phyloP scores from a whole-genome alignment of 305 asterid species.

The Fraxinus baroniana region DNA sequence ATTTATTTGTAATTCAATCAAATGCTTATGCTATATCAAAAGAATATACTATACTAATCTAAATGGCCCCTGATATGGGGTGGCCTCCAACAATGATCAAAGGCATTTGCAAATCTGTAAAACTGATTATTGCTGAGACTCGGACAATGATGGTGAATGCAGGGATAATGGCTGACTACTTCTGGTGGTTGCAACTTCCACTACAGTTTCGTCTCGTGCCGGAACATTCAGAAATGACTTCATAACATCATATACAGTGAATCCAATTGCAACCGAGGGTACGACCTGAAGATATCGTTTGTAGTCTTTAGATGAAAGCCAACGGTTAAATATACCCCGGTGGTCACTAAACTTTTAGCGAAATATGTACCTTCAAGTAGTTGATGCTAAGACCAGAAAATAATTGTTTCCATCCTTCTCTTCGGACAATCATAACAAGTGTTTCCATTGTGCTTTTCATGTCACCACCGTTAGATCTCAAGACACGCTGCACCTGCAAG shows the following conservation, averaged over 20 bases:
- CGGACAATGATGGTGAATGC: constrained; percentile 38
- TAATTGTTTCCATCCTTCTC: constrained; percentile 83
- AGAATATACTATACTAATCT: background rate
- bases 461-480: constrained; percentile 39
- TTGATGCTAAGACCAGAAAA: constrained; percentile 97
- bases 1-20: background rate
- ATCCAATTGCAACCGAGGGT: constrained; percentile 98
- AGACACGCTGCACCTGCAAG: constrained; percentile 70
- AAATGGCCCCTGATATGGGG: background rate
- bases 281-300: constrained; percentile 56
- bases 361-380: constrained; percentile 65
- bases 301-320: constrained; percentile 1
- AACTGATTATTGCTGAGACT: constrained; percentile 31
- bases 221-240: constrained; percentile 80
- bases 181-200: constrained; percentile 30
- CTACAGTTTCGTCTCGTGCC: constrained; percentile 58
- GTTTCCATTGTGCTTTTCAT: constrained; percentile 63
- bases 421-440: constrained; percentile 54
- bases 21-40: background rate
- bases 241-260: constrained; percentile 79
- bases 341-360: background rate
- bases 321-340: background rate
- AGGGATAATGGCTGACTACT: constrained; percentile 41
- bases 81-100: background rate
- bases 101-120: background rate